Evolutionary conservation across 1,139 yeast genomes (phyloP), one percentile per base, ranked within the genome.

Genomic region (Yamadazyma friedrichii): DNA sequence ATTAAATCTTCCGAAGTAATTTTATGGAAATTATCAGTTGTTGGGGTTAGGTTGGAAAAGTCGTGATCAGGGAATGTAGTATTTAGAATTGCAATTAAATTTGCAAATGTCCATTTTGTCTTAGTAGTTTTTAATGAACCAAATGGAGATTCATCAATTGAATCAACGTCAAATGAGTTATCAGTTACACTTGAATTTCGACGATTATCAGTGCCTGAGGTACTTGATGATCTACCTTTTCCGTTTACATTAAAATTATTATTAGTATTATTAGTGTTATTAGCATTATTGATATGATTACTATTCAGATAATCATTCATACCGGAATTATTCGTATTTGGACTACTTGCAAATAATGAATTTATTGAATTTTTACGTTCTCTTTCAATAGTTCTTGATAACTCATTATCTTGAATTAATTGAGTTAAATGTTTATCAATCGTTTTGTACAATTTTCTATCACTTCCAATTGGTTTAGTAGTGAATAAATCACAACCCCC

Each of bases 401-500:
- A 54, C 46, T 70, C 74, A 43, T 71, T 70, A 52, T 80, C 88
- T 51, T 81, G 84, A 41, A 83, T 63, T 33, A 82, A 67, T 36
- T 80, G 82, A 48, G 83, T 84, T 43, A 86, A 72, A 54, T 87
- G 94, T 52, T 84, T 82, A 59, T 89, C 98, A 39, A 93, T 81
- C 0, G 93, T 81, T 61, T 88, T 88, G 68, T 86, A 88, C 28
- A 93, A 74, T 61, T 91, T 91, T 53, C 89, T 76, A 61, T 93
- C 99, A 2, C 93, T 76, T 1, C 93, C 88, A 30, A 91, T 88
- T 1, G 96, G 91, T 58, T 93, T 93, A 1, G 98, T 93, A 1
- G 98, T 88, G 59, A 88, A 93, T 36, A 93, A 72, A 57, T 93
- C 99, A 58, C 96, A 84, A 16, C 95, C 93, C n/a, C 98, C 98